Percentiles rank a stretch among this genome's conserved stretches.
Conservation (phyloP, 345 rosid species). For the Ceriops decandra region DNA sequence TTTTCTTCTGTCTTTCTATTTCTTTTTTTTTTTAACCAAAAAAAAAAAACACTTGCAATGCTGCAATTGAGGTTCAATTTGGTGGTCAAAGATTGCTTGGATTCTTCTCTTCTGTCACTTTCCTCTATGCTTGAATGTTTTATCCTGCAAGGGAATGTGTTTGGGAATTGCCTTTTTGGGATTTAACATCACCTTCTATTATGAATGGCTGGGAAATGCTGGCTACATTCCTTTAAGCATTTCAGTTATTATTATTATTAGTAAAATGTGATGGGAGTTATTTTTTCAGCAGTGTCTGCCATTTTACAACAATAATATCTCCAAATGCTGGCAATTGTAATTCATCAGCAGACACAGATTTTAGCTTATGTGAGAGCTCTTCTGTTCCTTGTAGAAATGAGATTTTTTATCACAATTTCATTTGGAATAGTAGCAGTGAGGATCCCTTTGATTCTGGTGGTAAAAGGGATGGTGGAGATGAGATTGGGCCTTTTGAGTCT, state of each 20-base stretch:
- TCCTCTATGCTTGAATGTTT: too few species aligned
- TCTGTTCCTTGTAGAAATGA: slow-evolving; percentile 36
- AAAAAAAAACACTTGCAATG: too few species aligned
- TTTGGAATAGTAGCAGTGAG: slow-evolving; percentile 52
- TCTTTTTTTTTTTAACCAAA: too few species aligned
- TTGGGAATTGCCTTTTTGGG: too few species aligned
- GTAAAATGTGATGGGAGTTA: slow-evolving; percentile 5
- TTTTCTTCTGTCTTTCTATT: too few species aligned
- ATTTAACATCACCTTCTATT: not conserved
- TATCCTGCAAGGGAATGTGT: too few species aligned
- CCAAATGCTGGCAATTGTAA: slow-evolving; percentile 39
- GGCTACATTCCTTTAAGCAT: not conserved
- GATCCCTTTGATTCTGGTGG: slow-evolving; percentile 29
- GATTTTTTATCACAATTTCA: slow-evolving; percentile 51
- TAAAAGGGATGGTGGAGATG: slow-evolving; percentile 46
- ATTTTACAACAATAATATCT: slow-evolving; percentile 24
- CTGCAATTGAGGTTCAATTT: too few species aligned
- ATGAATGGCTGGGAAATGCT: too few species aligned
- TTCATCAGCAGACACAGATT: slow-evolving; percentile 31
- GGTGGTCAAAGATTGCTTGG: too few species aligned
- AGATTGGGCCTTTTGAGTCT: slow-evolving; percentile 33
- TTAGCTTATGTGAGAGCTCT: slow-evolving; percentile 31
- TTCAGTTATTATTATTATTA: not conserved
- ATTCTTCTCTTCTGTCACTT: too few species aligned
- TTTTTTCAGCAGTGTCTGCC: slow-evolving; percentile 33